Conservation (phyloP, 148 eudicot genomes). For the Persicaria maculosa region DNA sequence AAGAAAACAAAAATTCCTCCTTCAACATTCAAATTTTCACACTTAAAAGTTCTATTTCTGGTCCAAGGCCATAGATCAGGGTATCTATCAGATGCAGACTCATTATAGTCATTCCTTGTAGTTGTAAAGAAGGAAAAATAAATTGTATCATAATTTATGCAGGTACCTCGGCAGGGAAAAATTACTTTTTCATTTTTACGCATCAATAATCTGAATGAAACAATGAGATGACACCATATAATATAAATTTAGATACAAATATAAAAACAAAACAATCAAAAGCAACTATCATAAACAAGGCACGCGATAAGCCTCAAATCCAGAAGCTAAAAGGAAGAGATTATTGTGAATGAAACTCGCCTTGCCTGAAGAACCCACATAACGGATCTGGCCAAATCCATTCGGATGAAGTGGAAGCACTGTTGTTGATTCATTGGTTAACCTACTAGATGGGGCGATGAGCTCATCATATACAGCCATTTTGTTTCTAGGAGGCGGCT, state of each 20-base stretch:
- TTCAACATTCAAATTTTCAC: too few species aligned
- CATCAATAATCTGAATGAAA: background rate
- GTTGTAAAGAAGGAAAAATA: too few species aligned
- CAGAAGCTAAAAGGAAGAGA: background rate
- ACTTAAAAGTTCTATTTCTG: too few species aligned
- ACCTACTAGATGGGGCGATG: constrained; percentile 67
- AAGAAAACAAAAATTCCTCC: too few species aligned
- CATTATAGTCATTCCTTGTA: too few species aligned
- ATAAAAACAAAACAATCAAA: background rate
- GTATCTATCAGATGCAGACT: background rate
- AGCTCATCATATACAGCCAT: constrained; percentile 97
- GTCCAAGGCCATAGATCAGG: background rate
- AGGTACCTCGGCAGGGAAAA: background rate
- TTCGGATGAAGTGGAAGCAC: background rate
- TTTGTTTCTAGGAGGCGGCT: constrained; percentile 92
- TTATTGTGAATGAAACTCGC: background rate
- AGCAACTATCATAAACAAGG: background rate
- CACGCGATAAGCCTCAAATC: background rate
- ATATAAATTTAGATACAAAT: background rate
- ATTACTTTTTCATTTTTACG: background rate
- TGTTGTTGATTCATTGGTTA: constrained; percentile 18
- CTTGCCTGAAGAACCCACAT: background rate
- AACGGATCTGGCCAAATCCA: background rate
- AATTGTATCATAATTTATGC: too few species aligned
- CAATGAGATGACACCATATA: background rate